Evolutionary conservation across 116 monocot genomes (phyloP).

Genomic region (Cymodocea nodosa): DNA sequence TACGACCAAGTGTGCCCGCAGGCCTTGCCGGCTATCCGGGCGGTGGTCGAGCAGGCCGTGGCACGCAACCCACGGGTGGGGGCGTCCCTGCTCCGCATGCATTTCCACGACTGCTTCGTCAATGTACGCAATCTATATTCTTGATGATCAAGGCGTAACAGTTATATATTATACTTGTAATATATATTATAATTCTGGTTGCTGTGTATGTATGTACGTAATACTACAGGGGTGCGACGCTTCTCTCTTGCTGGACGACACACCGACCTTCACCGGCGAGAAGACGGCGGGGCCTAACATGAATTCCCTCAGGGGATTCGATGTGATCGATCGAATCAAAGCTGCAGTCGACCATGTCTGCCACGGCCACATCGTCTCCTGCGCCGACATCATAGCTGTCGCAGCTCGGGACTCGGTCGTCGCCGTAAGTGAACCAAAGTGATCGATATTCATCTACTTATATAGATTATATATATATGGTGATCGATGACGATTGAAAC

Average conservation of each 20-base stretch:
- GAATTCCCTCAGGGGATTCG: slow-evolving; percentile 48
- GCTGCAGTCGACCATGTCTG: slow-evolving; percentile 19
- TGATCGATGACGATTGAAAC: too few species aligned
- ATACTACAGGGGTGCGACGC: slow-evolving; percentile 78
- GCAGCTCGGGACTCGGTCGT: slow-evolving; percentile 50
- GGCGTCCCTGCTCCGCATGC: slow-evolving; percentile 56
- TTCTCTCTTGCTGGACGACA: slow-evolving; percentile 46
- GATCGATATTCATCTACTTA: too few species aligned
- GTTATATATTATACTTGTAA: not conserved
- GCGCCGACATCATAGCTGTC: slow-evolving; percentile 49
- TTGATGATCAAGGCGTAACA: too few species aligned
- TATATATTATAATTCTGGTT: too few species aligned
- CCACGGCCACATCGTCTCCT: slow-evolving; percentile 23
- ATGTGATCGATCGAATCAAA: slow-evolving; percentile 39
- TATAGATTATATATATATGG: too few species aligned
- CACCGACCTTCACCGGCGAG: slow-evolving; percentile 29
- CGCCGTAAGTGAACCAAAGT: slow-evolving; percentile 17
- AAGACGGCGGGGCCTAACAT: slow-evolving; percentile 36
- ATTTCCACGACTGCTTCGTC: slow-evolving; percentile 89
- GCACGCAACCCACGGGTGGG: slow-evolving; percentile 41
- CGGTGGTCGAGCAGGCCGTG: slow-evolving; percentile 19
- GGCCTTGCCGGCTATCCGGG: slow-evolving; percentile 7
- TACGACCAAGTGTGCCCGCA: slow-evolving; percentile 11
- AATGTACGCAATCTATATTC: slow-evolving; percentile 14
- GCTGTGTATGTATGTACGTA: too few species aligned